These are phyloP conservation scores for Cladosporium sphaerospermum DNA, from an alignment of 2,329 filamentous ascomycete species.

Conservation along the genomic window DNA sequence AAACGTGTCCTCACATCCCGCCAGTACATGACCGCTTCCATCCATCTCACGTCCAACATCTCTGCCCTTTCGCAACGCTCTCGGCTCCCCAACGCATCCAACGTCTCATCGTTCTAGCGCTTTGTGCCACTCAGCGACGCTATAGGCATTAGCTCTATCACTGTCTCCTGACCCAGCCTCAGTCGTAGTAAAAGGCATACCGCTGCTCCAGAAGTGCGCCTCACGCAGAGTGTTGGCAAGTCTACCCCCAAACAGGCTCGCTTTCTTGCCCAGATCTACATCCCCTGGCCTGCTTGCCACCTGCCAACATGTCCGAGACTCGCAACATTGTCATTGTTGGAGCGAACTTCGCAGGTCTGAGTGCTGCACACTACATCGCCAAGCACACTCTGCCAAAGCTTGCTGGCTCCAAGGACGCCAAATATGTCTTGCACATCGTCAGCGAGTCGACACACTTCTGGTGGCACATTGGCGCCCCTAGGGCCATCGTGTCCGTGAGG, in stretches of 20 bases:
- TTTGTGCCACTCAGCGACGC: constrained; percentile 2
- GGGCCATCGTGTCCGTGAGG: constrained; percentile 44
- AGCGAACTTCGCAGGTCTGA: constrained; percentile 48
- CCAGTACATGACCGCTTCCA: background rate
- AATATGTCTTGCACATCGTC: constrained; percentile 50
- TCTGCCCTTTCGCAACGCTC: constrained; percentile 1
- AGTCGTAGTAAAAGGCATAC: background rate
- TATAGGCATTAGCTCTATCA: background rate
- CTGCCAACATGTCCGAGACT: constrained; percentile 25
- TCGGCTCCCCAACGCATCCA: constrained; percentile 9
- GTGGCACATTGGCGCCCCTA: constrained; percentile 48
- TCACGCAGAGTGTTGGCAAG: too few relatives aligned
- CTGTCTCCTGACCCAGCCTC: constrained; percentile 1
- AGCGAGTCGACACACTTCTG: constrained; percentile 49
- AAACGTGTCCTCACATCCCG: background rate
- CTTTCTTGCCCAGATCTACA: background rate
- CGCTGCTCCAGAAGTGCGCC: too few relatives aligned
- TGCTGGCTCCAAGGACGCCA: constrained; percentile 20
- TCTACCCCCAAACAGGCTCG: too few relatives aligned
- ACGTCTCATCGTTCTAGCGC: constrained; percentile 3
- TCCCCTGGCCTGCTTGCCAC: too few relatives aligned
- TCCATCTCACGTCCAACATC: background rate
- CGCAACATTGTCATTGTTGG: constrained; percentile 49
- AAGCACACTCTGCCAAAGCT: constrained; percentile 45
- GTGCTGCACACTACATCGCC: constrained; percentile 48